Percentiles rank a stretch among this genome's conserved stretches.
These are phyloP conservation scores for Byssoonygena ceratinophila DNA, from an alignment of 2,329 filamentous ascomycete genomes.

Conservation along the genomic window DNA sequence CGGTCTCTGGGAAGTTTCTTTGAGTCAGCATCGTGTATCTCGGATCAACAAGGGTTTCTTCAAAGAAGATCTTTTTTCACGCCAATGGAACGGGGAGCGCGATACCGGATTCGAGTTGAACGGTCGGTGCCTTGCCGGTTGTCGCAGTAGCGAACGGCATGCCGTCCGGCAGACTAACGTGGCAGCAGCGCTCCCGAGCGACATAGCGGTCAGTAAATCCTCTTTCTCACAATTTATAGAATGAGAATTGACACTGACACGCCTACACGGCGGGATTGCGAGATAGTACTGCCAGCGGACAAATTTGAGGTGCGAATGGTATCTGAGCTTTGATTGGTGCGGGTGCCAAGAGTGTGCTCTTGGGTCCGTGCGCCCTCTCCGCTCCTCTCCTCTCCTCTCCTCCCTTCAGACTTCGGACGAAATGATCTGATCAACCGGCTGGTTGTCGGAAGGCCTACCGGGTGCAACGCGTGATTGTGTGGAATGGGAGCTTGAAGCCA, in stretches of 20 bases:
- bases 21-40: not conserved
- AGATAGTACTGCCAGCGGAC: not conserved
- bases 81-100: too few species aligned
- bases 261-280: too few species aligned
- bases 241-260: too few species aligned
- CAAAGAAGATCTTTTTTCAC: too few species aligned
- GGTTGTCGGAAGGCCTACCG: too few species aligned
- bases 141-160: not conserved
- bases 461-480: too few species aligned
- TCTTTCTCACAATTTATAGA: too few species aligned
- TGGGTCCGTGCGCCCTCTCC: not conserved
- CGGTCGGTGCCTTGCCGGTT: not conserved
- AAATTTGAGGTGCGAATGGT: not conserved
- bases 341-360: not conserved
- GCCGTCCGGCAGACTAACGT: not conserved
- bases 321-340: not conserved
- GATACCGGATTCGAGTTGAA: not conserved
- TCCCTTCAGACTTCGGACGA: not conserved
- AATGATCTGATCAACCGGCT: too few species aligned
- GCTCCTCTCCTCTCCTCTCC: not conserved
- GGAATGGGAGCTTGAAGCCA: too few species aligned
- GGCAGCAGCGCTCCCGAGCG: not conserved
- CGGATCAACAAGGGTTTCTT: too few species aligned
- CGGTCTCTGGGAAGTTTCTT: not conserved
- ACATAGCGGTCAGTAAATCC: too few species aligned